Evolutionary conservation across 345 rosid genomes (phyloP).

Genomic region (Hypericum androsaemum): DNA sequence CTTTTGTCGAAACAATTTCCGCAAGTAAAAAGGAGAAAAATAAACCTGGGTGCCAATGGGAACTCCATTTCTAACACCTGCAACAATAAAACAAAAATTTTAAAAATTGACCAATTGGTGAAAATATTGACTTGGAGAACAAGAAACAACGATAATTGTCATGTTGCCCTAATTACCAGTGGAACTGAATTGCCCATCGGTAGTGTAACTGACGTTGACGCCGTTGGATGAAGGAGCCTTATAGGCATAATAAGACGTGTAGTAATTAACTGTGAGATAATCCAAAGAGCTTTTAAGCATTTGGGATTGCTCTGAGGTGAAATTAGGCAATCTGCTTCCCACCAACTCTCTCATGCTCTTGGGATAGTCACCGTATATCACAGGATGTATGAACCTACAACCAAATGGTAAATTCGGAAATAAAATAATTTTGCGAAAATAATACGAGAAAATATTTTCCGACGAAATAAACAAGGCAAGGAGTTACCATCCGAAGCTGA

Average conservation of each 20-base stretch:
- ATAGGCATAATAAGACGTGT: constrained; percentile 25
- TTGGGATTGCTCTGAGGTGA: constrained; percentile 20
- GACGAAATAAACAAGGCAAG: too few species aligned
- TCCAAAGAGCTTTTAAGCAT: constrained; percentile 39
- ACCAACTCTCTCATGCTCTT: constrained; percentile 18
- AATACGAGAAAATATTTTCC: not conserved
- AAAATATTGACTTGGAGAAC: not conserved
- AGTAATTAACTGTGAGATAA: constrained; percentile 46
- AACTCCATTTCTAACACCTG: constrained; percentile 32
- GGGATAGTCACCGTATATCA: constrained; percentile 36
- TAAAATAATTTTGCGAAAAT: not conserved
- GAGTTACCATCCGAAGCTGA: constrained; percentile 77
- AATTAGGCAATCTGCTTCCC: constrained; percentile 33
- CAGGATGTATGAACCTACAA: constrained; percentile 38
- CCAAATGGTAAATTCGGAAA: too few species aligned
- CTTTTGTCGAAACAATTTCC: not conserved
- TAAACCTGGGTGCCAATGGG: constrained; percentile 34
- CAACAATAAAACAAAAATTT: not conserved
- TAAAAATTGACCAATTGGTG: not conserved
- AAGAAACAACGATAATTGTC: not conserved
- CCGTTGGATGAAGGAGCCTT: not conserved
- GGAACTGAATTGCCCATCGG: constrained; percentile 21
- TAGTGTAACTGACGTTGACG: constrained; percentile 15
- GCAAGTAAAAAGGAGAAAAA: too few species aligned
- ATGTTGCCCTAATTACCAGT: constrained; percentile 14